Conservation (phyloP, 1,284 basidiomycete species). For the Austroboletus novae-zelandiae region DNA sequence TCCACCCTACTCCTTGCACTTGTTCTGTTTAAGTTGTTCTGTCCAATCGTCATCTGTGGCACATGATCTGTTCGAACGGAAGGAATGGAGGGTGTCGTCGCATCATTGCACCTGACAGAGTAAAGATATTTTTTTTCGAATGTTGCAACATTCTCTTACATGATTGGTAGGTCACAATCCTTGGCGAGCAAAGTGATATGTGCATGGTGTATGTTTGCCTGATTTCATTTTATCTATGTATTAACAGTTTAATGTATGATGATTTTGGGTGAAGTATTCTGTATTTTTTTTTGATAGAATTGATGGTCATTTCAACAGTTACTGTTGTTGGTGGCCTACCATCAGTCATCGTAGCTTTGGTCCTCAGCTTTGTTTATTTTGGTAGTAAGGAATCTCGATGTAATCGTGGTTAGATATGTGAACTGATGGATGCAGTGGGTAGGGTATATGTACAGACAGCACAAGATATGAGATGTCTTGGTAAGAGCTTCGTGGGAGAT, state of each 20-base stretch:
- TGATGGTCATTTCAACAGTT: conserved; percentile 74
- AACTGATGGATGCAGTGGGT: conserved; percentile 33
- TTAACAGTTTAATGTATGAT: conserved; percentile 85
- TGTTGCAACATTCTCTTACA: conserved; percentile 6
- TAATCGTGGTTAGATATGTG: not conserved
- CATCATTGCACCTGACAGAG: too few species aligned
- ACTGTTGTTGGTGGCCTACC: conserved; percentile 77
- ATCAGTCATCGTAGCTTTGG: conserved; percentile 61
- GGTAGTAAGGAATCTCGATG: conserved; percentile 49
- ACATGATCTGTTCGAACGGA: too few species aligned
- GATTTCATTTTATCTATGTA: conserved; percentile 42
- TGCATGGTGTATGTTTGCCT: not conserved
- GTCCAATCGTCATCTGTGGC: too few species aligned
- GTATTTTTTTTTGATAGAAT: conserved; percentile 52
- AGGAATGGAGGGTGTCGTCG: too few species aligned
- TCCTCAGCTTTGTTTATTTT: conserved; percentile 69
- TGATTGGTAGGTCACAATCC: conserved; percentile 37
- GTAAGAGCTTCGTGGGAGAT: conserved; percentile 36
- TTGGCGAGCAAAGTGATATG: conserved; percentile 30
- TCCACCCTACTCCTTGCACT: too few species aligned
- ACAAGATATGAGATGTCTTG: conserved; percentile 84
- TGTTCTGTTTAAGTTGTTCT: too few species aligned
- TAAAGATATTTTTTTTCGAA: not conserved
- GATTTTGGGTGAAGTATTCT: conserved; percentile 80
- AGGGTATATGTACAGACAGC: too few species aligned